Evolutionary conservation across 495 filamentous ascomycete genomes (phyloP), one percentile per base, ranked within the genome.

Genomic region (Xylaria castorea): DNA sequence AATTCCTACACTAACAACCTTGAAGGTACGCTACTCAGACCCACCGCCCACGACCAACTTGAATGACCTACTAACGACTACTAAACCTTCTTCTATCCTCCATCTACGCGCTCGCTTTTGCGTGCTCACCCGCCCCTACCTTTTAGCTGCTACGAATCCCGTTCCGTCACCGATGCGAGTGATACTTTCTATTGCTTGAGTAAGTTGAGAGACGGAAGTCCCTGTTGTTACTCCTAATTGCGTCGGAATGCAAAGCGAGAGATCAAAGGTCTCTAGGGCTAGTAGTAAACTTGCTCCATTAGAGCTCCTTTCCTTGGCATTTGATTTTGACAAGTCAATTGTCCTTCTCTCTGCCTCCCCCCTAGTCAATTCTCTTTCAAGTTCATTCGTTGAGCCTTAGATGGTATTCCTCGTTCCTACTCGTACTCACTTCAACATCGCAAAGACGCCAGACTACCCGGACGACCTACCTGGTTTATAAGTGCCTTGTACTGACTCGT

Each of bases 401-500:
- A 27, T 36, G 44, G 55, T 34, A n/a, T 42, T 48, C n/a, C n/a
- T 27, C 48, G 57, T 44, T n/a, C 22, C 32, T 62, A 30, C 42
- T 58, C 30, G 30, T 22, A 50, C 38, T 48, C 27, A 20, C 42
- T 46, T 42, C 27, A 40, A 48, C 36, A 64, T 16, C 30, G 36
- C 18, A 30, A 51, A 53, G 58, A n/a, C 44, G 50, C 58, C 12
- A 42, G 30, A 46, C 44, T 32, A 55, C 34, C 60, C 14, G 30
- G 16, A 36, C 7, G 8, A 22, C 20, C 27, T 18, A 18, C 40
- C 22, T 62, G 40, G 30, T 66, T n/a, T 42, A 71, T 50, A 16
- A 68, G 11, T 67, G 44, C 40, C 57, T 68, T 57, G 40, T 48
- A 12, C 64, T 72, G 34, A 65, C 60, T 75, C 40, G 68, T 40